A percentile compares a stretch with the other conserved stretches of the same genome.
phyloP scores from a whole-genome alignment of 2,329 filamentous ascomycete species.

The Fonsecaea erecta region DNA sequence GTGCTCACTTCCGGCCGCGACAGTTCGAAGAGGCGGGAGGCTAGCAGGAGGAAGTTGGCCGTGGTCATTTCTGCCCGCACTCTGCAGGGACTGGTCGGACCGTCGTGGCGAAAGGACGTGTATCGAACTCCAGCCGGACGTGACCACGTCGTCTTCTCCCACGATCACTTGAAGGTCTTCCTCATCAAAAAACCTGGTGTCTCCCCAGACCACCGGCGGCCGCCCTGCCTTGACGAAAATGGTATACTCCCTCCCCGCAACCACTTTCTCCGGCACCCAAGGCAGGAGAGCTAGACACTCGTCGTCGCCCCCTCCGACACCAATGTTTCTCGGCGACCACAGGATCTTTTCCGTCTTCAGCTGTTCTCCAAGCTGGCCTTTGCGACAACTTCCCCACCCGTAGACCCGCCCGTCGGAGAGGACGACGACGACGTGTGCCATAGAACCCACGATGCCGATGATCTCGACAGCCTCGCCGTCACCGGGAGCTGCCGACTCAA shows the following conservation, averaged over 20 bases:
- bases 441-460: constrained; percentile 61
- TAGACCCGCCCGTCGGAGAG: constrained; percentile 76
- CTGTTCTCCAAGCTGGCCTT: constrained; percentile 76
- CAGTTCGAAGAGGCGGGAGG: constrained; percentile 62
- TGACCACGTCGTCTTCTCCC: constrained; percentile 7
- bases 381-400: constrained; percentile 86
- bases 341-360: constrained; percentile 54
- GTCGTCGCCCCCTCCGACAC: constrained; percentile 44
- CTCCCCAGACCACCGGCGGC: constrained; percentile 23
- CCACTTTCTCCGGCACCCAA: constrained; percentile 69
- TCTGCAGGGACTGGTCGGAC: constrained; percentile 45
- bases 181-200: constrained; percentile 9
- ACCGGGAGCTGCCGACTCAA: not conserved
- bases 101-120: constrained; percentile 68
- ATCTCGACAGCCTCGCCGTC: constrained; percentile 41
- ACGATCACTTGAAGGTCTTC: not conserved
- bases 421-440: constrained; percentile 77
- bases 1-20: constrained; percentile 92
- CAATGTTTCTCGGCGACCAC: constrained; percentile 66
- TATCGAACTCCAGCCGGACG: constrained; percentile 29
- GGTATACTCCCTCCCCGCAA: constrained; percentile 86
- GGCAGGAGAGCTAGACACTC: constrained; percentile 36
- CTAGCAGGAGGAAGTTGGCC: constrained; percentile 73
- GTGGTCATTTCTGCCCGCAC: constrained; percentile 85
- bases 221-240: constrained; percentile 62